A percentile compares a stretch with the other conserved stretches of the same genome.
These are phyloP conservation scores for Aspergillus chevalieri DNA, from an alignment of 2,329 filamentous ascomycete species.

Conservation along the genomic window DNA sequence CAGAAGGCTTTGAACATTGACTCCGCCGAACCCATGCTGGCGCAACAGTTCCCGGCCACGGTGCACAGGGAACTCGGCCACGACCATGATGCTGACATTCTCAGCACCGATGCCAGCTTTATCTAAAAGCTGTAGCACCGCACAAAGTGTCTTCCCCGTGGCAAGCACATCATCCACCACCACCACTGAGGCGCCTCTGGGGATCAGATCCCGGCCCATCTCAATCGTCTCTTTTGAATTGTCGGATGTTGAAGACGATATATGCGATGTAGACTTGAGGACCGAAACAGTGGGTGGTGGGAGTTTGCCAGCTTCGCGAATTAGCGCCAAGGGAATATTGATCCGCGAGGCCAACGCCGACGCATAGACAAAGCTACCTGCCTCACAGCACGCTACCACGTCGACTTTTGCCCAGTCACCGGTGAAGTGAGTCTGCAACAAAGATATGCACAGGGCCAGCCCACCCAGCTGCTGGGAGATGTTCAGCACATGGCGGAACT, in stretches of 20 bases:
- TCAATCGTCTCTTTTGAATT: slow-evolving; percentile 38
- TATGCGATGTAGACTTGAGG: slow-evolving; percentile 46
- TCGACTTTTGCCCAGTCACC: slow-evolving; percentile 45
- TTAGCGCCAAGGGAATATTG: slow-evolving; percentile 42
- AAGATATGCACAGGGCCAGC: slow-evolving; percentile 45
- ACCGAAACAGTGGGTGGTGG: slow-evolving; percentile 51
- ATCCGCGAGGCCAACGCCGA: slow-evolving; percentile 43
- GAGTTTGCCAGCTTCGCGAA: slow-evolving; percentile 55
- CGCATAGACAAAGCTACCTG: slow-evolving; percentile 53
- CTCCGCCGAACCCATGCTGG: slow-evolving; percentile 44
- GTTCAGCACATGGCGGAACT: slow-evolving; percentile 55
- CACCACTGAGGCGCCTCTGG: slow-evolving; percentile 41
- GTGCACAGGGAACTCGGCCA: slow-evolving; percentile 55
- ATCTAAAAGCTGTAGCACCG: slow-evolving; percentile 45
- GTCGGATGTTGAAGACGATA: slow-evolving; percentile 41
- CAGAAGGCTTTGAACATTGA: slow-evolving; percentile 49
- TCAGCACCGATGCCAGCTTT: slow-evolving; percentile 38
- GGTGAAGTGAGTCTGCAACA: slow-evolving; percentile 44
- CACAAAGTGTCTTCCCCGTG: slow-evolving; percentile 50
- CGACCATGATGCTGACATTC: slow-evolving; percentile 45
- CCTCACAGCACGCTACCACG: slow-evolving; percentile 50
- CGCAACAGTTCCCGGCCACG: slow-evolving; percentile 46
- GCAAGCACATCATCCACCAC: slow-evolving; percentile 58
- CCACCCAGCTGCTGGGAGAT: slow-evolving; percentile 50
- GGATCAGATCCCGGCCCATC: slow-evolving; percentile 43